Evolutionary conservation across 1,284 basidiomycete species (phyloP).

Genomic region (Sporisorium graminicola): DNA sequence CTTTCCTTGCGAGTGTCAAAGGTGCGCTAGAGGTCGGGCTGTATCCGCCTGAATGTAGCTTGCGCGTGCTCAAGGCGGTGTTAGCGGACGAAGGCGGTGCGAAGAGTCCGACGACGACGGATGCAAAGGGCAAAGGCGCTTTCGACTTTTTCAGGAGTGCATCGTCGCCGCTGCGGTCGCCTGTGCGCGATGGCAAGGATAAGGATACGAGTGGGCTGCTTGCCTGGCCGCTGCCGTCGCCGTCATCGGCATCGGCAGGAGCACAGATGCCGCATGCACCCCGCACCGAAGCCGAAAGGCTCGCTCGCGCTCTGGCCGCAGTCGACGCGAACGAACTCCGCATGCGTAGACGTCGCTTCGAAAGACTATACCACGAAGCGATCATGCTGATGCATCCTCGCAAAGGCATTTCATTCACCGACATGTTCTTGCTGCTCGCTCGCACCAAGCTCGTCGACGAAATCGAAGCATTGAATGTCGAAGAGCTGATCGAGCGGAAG

Average conservation of each 20-base stretch:
- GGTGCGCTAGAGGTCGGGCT: slow-evolving; percentile 62
- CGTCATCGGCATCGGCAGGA: slow-evolving; percentile 15
- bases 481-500: slow-evolving; percentile 65
- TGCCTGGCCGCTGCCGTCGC: slow-evolving; percentile 30
- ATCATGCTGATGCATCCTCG: slow-evolving; percentile 74
- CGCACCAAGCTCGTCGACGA: slow-evolving; percentile 94
- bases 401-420: slow-evolving; percentile 85
- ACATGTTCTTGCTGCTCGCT: slow-evolving; percentile 88
- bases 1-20: slow-evolving; percentile 76
- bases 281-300: slow-evolving; percentile 32
- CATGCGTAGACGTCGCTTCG: slow-evolving; percentile 58
- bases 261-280: not conserved
- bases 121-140: slow-evolving; percentile 26
- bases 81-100: slow-evolving; percentile 5
- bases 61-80: slow-evolving; percentile 42
- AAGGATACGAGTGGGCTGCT: slow-evolving; percentile 26
- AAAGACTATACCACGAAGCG: slow-evolving; percentile 66
- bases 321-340: slow-evolving; percentile 56
- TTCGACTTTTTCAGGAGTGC: slow-evolving; percentile 38
- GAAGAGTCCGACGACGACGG: slow-evolving; percentile 10
- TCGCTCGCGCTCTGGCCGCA: slow-evolving; percentile 29
- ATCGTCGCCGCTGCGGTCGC: slow-evolving; percentile 42
- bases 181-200: slow-evolving; percentile 20
- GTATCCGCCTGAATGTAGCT: slow-evolving; percentile 49
- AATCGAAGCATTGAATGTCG: slow-evolving; percentile 68